These are phyloP conservation scores for Phoma sp. DNA, from an alignment of 2,329 filamentous ascomycete species.

Conservation along the genomic window DNA sequence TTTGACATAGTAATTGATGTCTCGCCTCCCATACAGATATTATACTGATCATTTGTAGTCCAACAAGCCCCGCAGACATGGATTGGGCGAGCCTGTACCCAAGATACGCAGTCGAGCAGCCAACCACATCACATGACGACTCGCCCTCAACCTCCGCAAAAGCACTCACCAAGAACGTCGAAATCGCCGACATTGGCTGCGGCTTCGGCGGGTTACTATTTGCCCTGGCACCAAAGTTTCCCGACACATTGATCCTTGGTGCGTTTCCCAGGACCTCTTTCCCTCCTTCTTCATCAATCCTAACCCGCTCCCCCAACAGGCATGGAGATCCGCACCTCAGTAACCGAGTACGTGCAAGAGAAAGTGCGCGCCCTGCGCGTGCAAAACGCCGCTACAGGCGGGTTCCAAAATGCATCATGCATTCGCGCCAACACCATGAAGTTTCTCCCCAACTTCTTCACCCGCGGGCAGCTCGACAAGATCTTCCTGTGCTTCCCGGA, in stretches of 20 bases:
- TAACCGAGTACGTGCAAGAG: conserved; percentile 88
- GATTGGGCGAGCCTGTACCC: conserved; percentile 90
- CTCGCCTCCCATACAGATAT: background rate
- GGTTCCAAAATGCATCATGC: conserved; percentile 87
- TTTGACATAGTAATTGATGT: conserved; percentile 73
- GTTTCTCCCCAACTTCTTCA: conserved; percentile 98
- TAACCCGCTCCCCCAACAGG: conserved; percentile 56
- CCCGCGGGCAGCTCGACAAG: conserved; percentile 77
- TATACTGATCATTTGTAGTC: conserved; percentile 60
- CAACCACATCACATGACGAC: conserved; percentile 38
- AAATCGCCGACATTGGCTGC: conserved; percentile 95
- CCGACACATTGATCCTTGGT: conserved; percentile 84
- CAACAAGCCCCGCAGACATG: conserved; percentile 79
- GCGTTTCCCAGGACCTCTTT: too few relatives aligned
- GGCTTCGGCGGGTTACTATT: conserved; percentile 92
- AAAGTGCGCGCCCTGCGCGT: conserved; percentile 80
- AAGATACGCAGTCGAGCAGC: conserved; percentile 58
- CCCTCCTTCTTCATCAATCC: too few relatives aligned
- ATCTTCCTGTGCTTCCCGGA: conserved; percentile 99
- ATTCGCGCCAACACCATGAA: conserved; percentile 98
- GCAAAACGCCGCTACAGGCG: conserved; percentile 60
- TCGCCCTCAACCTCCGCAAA: conserved; percentile 22
- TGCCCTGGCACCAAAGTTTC: conserved; percentile 80
- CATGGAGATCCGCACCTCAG: conserved; percentile 89
- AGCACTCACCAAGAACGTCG: conserved; percentile 70